These are phyloP conservation scores for Pilatotrama ljubarskyi DNA, from an alignment of 768 basidiomycete genomes.

Conservation along the genomic window DNA sequence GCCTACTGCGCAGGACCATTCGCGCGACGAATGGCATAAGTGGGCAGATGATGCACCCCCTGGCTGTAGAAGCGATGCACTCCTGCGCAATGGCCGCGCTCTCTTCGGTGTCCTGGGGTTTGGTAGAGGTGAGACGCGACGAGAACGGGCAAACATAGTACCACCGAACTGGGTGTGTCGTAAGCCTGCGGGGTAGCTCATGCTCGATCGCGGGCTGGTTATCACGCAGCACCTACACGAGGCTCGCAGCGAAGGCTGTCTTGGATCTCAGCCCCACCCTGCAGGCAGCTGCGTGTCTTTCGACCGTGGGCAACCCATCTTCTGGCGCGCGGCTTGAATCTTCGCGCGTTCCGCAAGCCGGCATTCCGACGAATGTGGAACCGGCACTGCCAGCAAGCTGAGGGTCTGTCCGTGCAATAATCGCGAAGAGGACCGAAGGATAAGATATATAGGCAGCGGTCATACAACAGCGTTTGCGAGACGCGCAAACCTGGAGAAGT, in stretches of 20 bases:
- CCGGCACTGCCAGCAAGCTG: neutral
- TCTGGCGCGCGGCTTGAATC: neutral
- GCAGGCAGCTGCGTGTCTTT: conserved; percentile 15
- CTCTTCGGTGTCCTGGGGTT: neutral
- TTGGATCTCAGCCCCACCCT: conserved; percentile 5
- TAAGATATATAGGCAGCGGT: neutral
- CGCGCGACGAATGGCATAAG: neutral
- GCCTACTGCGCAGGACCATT: neutral
- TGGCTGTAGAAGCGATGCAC: neutral
- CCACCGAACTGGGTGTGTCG: neutral
- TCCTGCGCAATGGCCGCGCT: neutral
- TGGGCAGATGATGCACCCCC: neutral
- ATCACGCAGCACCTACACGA: conserved; percentile 20
- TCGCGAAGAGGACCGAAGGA: neutral
- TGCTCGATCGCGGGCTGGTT: conserved; percentile 10
- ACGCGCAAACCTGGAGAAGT: neutral
- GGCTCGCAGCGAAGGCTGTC: conserved; percentile 6
- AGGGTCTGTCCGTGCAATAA: too few species aligned
- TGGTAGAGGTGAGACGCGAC: neutral
- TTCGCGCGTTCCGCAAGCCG: conserved; percentile 1
- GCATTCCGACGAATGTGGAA: neutral
- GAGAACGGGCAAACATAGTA: neutral
- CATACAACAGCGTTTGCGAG: conserved; percentile 2
- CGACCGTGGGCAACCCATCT: conserved; percentile 4
- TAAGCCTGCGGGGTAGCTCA: neutral